Conservation (phyloP, 73 alveolate species). For the Stentor roeselii region DNA sequence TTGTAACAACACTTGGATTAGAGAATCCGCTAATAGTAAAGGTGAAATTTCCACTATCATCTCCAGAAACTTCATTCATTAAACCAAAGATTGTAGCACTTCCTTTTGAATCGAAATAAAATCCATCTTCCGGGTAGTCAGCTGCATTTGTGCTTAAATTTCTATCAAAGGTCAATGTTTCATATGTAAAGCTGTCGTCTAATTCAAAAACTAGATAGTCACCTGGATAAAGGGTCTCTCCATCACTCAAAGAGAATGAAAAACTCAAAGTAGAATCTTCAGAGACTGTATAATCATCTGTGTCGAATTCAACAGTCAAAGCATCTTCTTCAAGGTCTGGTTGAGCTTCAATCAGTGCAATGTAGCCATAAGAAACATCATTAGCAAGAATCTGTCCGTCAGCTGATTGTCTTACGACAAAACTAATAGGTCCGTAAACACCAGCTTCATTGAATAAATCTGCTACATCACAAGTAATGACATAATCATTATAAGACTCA, state of each 20-base stretch:
- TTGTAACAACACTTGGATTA: not conserved
- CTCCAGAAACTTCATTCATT: not conserved
- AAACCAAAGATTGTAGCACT: not conserved
- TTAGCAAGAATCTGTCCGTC: not conserved
- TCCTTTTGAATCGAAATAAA: not conserved
- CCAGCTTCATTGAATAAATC: not conserved
- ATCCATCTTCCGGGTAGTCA: too few relatives aligned
- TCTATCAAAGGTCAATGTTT: not conserved
- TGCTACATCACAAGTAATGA: not conserved
- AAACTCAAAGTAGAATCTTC: not conserved
- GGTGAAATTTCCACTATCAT: not conserved
- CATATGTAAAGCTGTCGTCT: not conserved
- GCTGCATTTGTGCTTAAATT: not conserved
- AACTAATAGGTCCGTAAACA: not conserved
- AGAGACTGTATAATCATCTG: not conserved
- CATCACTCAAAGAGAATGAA: not conserved
- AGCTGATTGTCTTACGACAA: constrained; percentile 1
- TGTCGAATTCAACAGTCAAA: not conserved
- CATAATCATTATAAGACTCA: not conserved
- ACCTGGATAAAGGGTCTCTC: not conserved
- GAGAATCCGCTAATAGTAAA: not conserved
- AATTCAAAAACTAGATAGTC: not conserved
- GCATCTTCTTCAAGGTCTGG: not conserved
- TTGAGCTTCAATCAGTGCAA: not conserved
- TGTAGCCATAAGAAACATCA: not conserved